A percentile compares a stretch with the other conserved stretches of the same genome.
Conservation (phyloP, 352 stramenopile genomes). For the Peronospora farinosa region DNA sequence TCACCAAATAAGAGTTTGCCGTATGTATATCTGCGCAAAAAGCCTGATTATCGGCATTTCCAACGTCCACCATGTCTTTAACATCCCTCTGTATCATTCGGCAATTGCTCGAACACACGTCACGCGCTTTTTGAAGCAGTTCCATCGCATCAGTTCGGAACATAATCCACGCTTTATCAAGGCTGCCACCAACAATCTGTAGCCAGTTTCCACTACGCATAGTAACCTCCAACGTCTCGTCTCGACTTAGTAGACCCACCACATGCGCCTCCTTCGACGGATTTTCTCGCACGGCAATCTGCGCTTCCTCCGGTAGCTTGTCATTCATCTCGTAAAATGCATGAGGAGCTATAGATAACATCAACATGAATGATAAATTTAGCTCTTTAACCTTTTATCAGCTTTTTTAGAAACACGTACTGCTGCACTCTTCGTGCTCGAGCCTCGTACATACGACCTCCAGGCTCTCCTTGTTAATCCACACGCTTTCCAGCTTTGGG, state of each 20-base stretch:
- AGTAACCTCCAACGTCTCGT: conserved; percentile 51
- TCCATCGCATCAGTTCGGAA: conserved; percentile 43
- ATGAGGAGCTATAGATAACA: conserved; percentile 25
- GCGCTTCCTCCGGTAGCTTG: conserved; percentile 45
- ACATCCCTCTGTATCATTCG: neutral
- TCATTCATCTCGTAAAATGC: conserved; percentile 57
- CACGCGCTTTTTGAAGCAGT: conserved; percentile 38
- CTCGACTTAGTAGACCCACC: conserved; percentile 42
- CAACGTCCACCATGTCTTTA: neutral
- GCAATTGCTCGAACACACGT: conserved; percentile 26
- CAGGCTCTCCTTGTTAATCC: conserved; percentile 46
- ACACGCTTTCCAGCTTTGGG: conserved; percentile 39
- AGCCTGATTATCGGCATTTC: neutral
- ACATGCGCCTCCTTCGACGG: conserved; percentile 56
- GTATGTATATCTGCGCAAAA: neutral
- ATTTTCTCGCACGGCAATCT: conserved; percentile 60
- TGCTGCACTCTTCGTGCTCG: conserved; percentile 37
- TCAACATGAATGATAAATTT: conserved; percentile 9
- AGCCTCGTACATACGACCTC: conserved; percentile 41
- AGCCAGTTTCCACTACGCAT: conserved; percentile 47
- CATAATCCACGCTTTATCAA: conserved; percentile 62
- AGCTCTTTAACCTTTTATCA: conserved; percentile 3
- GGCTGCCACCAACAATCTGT: conserved; percentile 25
- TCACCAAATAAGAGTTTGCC: neutral
- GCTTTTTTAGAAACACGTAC: conserved; percentile 24